Conservation (phyloP, 2,329 filamentous ascomycete species). For the Alternaria sp. region DNA sequence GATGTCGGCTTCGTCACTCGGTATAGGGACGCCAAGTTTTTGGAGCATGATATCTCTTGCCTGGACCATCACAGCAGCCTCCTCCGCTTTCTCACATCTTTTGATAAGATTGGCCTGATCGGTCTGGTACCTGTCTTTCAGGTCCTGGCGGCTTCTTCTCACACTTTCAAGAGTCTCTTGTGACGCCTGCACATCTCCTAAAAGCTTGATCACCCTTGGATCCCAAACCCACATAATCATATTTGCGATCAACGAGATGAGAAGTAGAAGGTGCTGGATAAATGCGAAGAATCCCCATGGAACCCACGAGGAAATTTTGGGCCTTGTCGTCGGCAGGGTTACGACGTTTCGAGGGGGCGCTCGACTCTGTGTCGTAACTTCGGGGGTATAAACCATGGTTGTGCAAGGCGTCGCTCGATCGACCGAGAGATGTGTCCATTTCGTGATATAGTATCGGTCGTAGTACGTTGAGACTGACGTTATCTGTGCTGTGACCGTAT, state of each 20-base stretch:
- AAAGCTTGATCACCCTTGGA: neutral
- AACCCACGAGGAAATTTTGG: neutral
- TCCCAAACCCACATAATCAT: neutral
- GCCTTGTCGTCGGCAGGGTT: neutral
- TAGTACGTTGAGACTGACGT: conserved; percentile 1
- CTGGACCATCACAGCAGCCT: neutral
- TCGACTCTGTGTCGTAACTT: neutral
- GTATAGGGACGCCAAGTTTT: neutral
- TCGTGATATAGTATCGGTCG: conserved; percentile 4
- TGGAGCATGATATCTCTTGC: conserved; percentile 1
- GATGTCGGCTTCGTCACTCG: neutral
- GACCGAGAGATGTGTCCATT: conserved; percentile 5
- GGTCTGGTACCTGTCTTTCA: neutral
- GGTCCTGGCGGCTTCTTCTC: neutral
- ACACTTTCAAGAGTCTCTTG: neutral
- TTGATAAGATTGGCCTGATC: neutral
- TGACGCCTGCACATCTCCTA: neutral
- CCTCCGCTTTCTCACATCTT: neutral
- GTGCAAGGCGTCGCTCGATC: neutral
- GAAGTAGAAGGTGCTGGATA: neutral
- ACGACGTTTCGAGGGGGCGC: neutral
- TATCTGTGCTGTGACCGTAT: conserved; percentile 1
- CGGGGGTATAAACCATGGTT: neutral
- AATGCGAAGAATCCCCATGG: neutral
- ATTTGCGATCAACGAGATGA: neutral